Evolutionary conservation across 805 yeast species (phyloP), one percentile per base, ranked within the genome.

Genomic region (Torulaspora franciscae): DNA sequence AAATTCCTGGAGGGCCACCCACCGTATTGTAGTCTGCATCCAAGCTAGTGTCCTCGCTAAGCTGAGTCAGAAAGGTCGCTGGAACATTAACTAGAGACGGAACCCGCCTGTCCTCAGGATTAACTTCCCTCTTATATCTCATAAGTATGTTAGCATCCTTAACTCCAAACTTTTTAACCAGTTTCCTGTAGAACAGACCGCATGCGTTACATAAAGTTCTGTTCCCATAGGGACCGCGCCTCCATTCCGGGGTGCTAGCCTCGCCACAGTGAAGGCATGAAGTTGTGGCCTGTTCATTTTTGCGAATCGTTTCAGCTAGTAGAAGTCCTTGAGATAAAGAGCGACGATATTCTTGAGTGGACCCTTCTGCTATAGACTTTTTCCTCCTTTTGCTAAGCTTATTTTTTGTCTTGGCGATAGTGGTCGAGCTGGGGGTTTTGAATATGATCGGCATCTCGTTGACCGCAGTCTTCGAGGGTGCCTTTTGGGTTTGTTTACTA

Each of bases 181-280:
- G 58, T 57, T 84, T 84, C 11, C 83, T 73, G 58, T 75, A 82
- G 56, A 80, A 84, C 38, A 90, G 68, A 0, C 97, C 97, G 67
- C 97, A 90, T 0, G 97, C 96, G 64, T 89, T 89, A 66, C 97
- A 89, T 47, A 89, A 70, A 0, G 91, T 84, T 55, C 87, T 74
- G 4, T 81, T 78, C 0, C 95, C 95, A 46, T 77, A 75, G 1
- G 96, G 96, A 0, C 96, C 97, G 49, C 83, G 72, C 59, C 97
- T 74, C 97, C 97, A 89, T 64, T 90, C 96, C 0, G 96, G 96
- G 0, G 95, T 85, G 8, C 43, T 45, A 11, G 40, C 45, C 2
- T 82, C 77, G 0, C 82, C 81, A 67, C 96, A 89, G 54, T 88
- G 95, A 28, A 68, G 58, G 56, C 91, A 84, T 7, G 61, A 44